phyloP scores from a whole-genome alignment of 1,284 basidiomycete genomes.

The Leccinum variabile region DNA sequence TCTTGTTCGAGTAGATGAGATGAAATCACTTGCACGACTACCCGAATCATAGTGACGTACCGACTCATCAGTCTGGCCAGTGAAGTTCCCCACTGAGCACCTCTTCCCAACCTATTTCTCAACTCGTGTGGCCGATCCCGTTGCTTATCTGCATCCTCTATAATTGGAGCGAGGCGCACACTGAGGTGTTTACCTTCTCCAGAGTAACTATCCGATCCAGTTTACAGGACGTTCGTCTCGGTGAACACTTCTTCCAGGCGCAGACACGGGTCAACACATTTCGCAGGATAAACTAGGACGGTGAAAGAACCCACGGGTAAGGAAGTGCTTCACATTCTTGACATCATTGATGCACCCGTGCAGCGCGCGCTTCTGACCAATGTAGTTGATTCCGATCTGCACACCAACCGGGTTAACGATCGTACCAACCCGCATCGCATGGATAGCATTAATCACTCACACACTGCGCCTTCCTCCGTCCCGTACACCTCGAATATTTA shows the following conservation, averaged over 20 bases:
- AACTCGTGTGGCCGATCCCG: no score
- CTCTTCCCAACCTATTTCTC: no score
- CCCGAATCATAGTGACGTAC: no score
- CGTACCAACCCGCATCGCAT: not conserved
- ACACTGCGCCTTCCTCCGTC: conserved; percentile 70
- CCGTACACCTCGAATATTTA: conserved; percentile 70
- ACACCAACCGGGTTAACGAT: not conserved
- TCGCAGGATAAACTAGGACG: not conserved
- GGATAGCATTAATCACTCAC: conserved; percentile 41
- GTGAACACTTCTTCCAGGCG: conserved; percentile 80
- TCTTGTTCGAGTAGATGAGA: no score
- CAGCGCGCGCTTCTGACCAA: conserved; percentile 59
- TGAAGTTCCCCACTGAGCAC: no score
- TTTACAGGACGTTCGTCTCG: no score
- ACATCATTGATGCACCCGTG: conserved; percentile 86
- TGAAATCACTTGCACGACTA: no score
- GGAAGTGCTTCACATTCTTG: conserved; percentile 65
- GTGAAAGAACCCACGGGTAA: conserved; percentile 53
- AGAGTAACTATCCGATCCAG: no score
- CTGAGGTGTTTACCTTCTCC: no score
- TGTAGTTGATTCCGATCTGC: conserved; percentile 80
- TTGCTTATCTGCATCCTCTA: no score
- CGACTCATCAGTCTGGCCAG: no score
- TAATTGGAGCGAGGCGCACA: no score
- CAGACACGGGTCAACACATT: not conserved